These are phyloP conservation scores for Dentipellis sp. DNA, from an alignment of 768 basidiomycete species.

Conservation along the genomic window DNA sequence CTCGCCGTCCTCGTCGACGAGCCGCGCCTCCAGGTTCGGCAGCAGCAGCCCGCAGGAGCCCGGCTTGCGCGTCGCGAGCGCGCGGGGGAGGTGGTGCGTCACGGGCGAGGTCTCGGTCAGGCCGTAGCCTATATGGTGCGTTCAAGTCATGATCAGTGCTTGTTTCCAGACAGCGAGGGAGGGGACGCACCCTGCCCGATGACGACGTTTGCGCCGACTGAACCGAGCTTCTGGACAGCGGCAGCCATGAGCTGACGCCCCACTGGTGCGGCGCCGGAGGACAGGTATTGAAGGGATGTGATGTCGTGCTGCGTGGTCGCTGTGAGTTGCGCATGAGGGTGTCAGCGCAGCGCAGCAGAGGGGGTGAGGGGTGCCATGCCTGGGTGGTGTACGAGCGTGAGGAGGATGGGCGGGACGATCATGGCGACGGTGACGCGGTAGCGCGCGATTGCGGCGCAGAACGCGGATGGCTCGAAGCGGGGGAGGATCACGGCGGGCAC, in stretches of 20 bases:
- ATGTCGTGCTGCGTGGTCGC: conserved; percentile 56
- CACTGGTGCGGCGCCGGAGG: conserved; percentile 74
- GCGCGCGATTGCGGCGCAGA: conserved; percentile 55
- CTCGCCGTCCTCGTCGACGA: conserved; percentile 40
- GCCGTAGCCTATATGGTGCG: conserved; percentile 53
- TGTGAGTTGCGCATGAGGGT: conserved; percentile 25
- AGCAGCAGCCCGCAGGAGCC: conserved; percentile 65
- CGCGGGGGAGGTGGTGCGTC: conserved; percentile 41
- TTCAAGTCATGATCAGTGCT: conserved; percentile 22
- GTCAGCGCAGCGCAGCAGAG: conserved; percentile 56
- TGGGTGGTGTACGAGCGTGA: conserved; percentile 62
- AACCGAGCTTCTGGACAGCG: conserved; percentile 30
- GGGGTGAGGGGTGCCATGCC: conserved; percentile 38
- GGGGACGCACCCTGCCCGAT: conserved; percentile 41
- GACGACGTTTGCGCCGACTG: conserved; percentile 29
- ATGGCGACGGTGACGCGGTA: conserved; percentile 51
- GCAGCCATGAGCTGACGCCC: conserved; percentile 38
- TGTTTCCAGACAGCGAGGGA: conserved; percentile 44
- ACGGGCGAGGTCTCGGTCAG: conserved; percentile 83
- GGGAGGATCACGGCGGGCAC: conserved; percentile 47
- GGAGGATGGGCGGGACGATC: conserved; percentile 76
- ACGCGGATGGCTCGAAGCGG: conserved; percentile 62
- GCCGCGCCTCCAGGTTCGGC: conserved; percentile 66
- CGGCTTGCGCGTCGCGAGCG: conserved; percentile 37
- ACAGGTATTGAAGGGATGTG: conserved; percentile 42